Evolutionary conservation across 257 asterid genomes (phyloP).

Genomic region (Pogostemon cablin): DNA sequence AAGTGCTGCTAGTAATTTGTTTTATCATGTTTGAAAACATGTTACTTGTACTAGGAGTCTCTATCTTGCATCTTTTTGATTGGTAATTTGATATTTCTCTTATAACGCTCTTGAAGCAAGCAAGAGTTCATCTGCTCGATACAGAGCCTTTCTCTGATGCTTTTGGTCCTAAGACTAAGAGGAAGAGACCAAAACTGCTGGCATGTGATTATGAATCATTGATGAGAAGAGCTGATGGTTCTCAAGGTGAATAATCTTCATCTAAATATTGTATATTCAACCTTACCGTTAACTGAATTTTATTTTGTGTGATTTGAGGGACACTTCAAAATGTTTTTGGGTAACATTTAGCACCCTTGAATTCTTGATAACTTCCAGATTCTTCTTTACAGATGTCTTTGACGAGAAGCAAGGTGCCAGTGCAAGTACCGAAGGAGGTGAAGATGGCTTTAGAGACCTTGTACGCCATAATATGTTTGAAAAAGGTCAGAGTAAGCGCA

Average conservation of each 20-base stretch:
- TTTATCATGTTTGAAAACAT: not conserved
- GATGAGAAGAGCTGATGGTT: slow-evolving; percentile 76
- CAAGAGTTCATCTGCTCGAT: slow-evolving; percentile 92
- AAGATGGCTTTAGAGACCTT: slow-evolving; percentile 85
- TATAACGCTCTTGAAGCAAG: slow-evolving; percentile 59
- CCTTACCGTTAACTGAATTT: not conserved
- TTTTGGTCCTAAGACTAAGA: slow-evolving; percentile 84
- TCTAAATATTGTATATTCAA: not conserved
- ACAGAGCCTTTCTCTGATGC: slow-evolving; percentile 87
- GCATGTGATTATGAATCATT: slow-evolving; percentile 80
- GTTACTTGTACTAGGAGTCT: not conserved
- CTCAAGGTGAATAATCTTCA: slow-evolving; percentile 65
- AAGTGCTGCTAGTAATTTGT: slow-evolving; percentile 17
- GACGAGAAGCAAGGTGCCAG: slow-evolving; percentile 72
- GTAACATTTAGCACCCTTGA: not conserved
- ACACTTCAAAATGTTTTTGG: not conserved
- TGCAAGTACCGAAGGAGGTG: slow-evolving; percentile 61
- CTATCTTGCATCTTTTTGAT: slow-evolving; percentile 14
- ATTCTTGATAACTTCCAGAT: slow-evolving; percentile 17
- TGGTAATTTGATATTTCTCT: slow-evolving; percentile 20
- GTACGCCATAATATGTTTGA: slow-evolving; percentile 84
- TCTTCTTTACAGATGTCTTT: slow-evolving; percentile 58
- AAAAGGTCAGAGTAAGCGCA: slow-evolving; percentile 98
- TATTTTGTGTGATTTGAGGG: not conserved
- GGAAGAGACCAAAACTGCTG: slow-evolving; percentile 78